These are phyloP conservation scores for Lagenidium sp. DNA, from an alignment of 352 stramenopile genomes.

Conservation along the genomic window DNA sequence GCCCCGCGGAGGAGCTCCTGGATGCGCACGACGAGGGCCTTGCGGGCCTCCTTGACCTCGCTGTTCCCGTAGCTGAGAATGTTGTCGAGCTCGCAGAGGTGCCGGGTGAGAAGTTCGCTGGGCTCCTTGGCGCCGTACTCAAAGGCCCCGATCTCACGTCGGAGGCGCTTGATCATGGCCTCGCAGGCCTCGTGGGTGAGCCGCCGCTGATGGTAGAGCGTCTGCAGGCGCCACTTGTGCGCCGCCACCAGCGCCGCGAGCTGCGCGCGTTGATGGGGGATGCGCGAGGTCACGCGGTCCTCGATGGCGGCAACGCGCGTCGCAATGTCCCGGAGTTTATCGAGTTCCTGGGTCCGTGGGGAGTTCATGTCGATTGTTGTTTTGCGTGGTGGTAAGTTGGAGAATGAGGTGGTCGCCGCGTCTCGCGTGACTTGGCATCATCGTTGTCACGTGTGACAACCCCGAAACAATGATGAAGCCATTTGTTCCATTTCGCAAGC, in stretches of 20 bases:
- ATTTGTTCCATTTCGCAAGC: too few relatives aligned
- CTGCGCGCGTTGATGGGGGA: constrained; percentile 24
- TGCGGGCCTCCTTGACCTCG: constrained; percentile 37
- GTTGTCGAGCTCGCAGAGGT: constrained; percentile 44
- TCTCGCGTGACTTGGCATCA: too few relatives aligned
- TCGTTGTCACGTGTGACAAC: too few relatives aligned
- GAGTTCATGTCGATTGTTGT: constrained; percentile 8
- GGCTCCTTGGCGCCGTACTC: constrained; percentile 53
- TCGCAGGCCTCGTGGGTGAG: constrained; percentile 8
- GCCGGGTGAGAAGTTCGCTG: constrained; percentile 44
- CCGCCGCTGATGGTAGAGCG: neutral
- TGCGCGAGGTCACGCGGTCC: constrained; percentile 21
- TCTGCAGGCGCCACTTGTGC: constrained; percentile 37
- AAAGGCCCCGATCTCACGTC: constrained; percentile 41
- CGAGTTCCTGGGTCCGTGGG: constrained; percentile 11
- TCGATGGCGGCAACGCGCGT: constrained; percentile 31
- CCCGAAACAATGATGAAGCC: too few relatives aligned
- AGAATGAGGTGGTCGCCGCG: too few relatives aligned
- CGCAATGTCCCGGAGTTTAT: constrained; percentile 31
- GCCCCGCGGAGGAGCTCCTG: constrained; percentile 34
- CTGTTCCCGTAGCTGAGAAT: constrained; percentile 50
- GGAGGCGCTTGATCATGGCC: constrained; percentile 25
- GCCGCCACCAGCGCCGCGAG: constrained; percentile 23
- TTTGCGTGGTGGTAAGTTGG: constrained; percentile 7
- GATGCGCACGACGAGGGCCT: constrained; percentile 37